Base-by-base conservation (phyloP, 148 eudicot species). In the Arbutus unedo region DNA sequence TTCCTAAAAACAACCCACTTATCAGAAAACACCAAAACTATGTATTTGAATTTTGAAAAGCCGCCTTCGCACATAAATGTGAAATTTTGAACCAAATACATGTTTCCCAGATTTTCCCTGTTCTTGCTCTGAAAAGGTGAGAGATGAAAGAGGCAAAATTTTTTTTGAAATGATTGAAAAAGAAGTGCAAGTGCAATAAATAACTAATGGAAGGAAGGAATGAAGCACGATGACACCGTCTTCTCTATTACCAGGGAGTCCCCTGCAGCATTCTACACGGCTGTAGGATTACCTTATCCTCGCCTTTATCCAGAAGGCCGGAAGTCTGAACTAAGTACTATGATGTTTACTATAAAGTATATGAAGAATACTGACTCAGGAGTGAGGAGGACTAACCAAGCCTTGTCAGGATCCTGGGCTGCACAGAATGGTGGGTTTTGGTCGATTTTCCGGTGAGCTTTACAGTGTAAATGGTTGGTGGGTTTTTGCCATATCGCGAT, bases 401-500 rank as follows among this genome's bases (percentile, higher is more conserved):
- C 97, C 3, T 15, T 79, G 83, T 95, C 98, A 4, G 94, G 94
- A 81, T 93, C 88, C 15, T 85, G 85, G 79, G 89, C 85, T 11
- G 91, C 82, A 79, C 98, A 95, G 54, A 94, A 84, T 1, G 89
- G 88, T 5, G 89, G 89, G 14, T 19, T 90, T 15, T 89, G 74
- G 54, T 47, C 38, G 18, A 77, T 54, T 47, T 85, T 92, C 14
- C 73, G 78, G 38, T n/a, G 74, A 38, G 54, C 74, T 81, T 91
- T 91, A 84, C 98, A 94, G 45, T 84, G 72, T 48, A 91, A 44
- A 87, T 94, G 97, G 71, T 93, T 93, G n/a, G 72, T 49, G 0
- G 97, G 96, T 70, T 95, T 95, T 56, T 90, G 93, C 97, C 97
- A 95, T 41, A 93, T 91, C 9, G 98, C 87, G 84, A 93, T 92